Evolutionary conservation across 306 rosid genomes (phyloP), one percentile per base, ranked within the genome.

Genomic region (Lithocarpus polystachyus): DNA sequence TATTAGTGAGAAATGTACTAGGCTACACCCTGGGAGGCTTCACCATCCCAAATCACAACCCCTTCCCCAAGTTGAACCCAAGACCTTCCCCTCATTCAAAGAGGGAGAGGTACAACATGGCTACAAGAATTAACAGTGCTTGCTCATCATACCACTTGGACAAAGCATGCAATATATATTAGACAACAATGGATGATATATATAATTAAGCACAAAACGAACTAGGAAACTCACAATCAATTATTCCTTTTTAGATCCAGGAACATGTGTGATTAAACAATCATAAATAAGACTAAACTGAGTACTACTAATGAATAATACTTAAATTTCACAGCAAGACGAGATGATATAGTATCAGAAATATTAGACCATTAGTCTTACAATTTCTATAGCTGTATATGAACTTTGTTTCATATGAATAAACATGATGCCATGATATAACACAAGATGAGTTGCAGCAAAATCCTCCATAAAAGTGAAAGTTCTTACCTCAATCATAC

Each of bases 401-500:
- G 6, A 43, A 43, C 57, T 8, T 18, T 23, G 31, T 17, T 62
- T 14, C 9, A 56, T 56, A 23, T 37, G 45, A 72, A 73, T 14
- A 59, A 62, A 64, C 35, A 76, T 24, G 29, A 4, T 10, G 8
- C 29, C 17, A 80, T 19, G n/a, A 45, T 29, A 26, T 14, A 29
- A 69, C 24, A 68, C 40, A 56, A 55, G 45, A 55, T 70, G 72
- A 7, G 35, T 12, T 17, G 53, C 69, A 75, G 55, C 54, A 75
- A 52, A 62, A 80, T 22, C 14, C 26, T 5, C 24, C 57, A 73
- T 14, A 24, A 54, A 18, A 72, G 15, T 31, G 70, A 19, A 72
- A 77, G 73, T 72, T 72, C 74, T 84, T 80, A 93, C 99, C 96
- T 93, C 96, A 87, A 93, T 90, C 98, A 96, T 96, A 70, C 99